A percentile compares a stretch with the other conserved stretches of the same genome.
Conservation (phyloP, 352 stramenopile species). For the Pythium utonaiense region DNA sequence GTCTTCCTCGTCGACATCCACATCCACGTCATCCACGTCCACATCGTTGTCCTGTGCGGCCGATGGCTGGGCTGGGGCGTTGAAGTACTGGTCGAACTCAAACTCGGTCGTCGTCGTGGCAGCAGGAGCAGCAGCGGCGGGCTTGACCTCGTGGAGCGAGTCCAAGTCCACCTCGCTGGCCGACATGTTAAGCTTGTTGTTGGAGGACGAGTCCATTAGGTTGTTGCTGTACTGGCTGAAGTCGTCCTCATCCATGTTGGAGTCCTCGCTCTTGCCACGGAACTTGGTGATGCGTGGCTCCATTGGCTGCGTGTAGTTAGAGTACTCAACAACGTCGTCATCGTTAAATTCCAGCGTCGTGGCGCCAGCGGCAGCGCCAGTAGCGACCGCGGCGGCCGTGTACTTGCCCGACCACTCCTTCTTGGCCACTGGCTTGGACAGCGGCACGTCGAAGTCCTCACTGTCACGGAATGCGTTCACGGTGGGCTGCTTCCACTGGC, state of each 20-base stretch:
- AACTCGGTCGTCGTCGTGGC: background rate
- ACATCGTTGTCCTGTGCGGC: background rate
- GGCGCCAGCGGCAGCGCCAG: background rate
- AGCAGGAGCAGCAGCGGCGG: background rate
- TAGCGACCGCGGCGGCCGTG: slow-evolving; percentile 3
- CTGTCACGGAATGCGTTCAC: slow-evolving; percentile 4
- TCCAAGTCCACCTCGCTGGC: slow-evolving; percentile 9
- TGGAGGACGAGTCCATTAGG: background rate
- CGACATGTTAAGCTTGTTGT: slow-evolving; percentile 18
- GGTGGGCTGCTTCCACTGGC: slow-evolving; percentile 1
- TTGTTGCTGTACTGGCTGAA: slow-evolving; percentile 8
- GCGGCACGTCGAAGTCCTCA: slow-evolving; percentile 4
- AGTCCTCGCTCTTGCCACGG: slow-evolving; percentile 20
- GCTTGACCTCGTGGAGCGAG: slow-evolving; percentile 5
- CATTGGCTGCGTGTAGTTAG: background rate
- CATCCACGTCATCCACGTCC: background rate
- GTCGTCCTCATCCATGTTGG: slow-evolving; percentile 1
- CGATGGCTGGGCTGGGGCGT: background rate
- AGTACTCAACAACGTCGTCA: slow-evolving; percentile 11
- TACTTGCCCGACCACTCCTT: slow-evolving; percentile 3
- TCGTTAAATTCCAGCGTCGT: slow-evolving; percentile 7
- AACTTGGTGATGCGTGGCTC: slow-evolving; percentile 16
- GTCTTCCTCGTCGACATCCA: slow-evolving; percentile 16
- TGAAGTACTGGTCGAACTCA: slow-evolving; percentile 12
- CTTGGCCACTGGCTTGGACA: background rate